Evolutionary conservation across 2,329 filamentous ascomycete genomes (phyloP).

Genomic region (Pyrenophora teres): DNA sequence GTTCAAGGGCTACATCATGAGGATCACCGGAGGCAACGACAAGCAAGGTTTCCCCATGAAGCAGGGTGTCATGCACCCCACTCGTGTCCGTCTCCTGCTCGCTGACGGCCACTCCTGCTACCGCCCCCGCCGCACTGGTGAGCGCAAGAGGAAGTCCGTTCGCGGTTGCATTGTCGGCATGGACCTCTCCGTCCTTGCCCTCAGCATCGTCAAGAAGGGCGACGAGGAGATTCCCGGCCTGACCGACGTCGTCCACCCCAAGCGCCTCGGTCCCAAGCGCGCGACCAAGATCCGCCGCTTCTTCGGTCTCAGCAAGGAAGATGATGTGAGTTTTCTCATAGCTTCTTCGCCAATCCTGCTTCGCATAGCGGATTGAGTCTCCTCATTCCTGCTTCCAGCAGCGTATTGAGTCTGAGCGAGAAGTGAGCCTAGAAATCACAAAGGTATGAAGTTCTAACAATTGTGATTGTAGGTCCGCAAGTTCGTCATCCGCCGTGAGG

Average conservation of each 20-base stretch:
- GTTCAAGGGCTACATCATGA: slow-evolving; percentile 99
- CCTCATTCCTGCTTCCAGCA: slow-evolving; percentile 54
- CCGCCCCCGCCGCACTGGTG: slow-evolving; percentile 93
- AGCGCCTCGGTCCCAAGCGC: slow-evolving; percentile 99
- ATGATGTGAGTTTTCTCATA: slow-evolving; percentile 86
- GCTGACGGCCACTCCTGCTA: slow-evolving; percentile 98
- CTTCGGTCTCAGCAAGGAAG: slow-evolving; percentile 99
- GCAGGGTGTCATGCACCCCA: slow-evolving; percentile 99
- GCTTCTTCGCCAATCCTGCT: slow-evolving; percentile 68
- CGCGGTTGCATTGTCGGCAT: slow-evolving; percentile 98
- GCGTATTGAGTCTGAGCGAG: slow-evolving; percentile 55
- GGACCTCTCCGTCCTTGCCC: slow-evolving; percentile 92
- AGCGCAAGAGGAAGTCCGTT: slow-evolving; percentile 99
- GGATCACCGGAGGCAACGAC: slow-evolving; percentile 99
- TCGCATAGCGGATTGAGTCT: slow-evolving; percentile 56
- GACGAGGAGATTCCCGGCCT: slow-evolving; percentile 92
- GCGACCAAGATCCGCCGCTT: slow-evolving; percentile 99
- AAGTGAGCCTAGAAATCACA: slow-evolving; percentile 13
- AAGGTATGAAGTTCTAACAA: slow-evolving; percentile 25
- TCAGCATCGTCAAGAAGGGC: slow-evolving; percentile 97
- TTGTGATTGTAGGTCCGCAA: slow-evolving; percentile 78
- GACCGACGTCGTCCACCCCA: slow-evolving; percentile 97
- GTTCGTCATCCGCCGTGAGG: slow-evolving; percentile 99
- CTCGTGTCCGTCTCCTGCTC: slow-evolving; percentile 97
- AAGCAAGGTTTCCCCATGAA: slow-evolving; percentile 99